These are phyloP conservation scores for Morella rubra DNA, from an alignment of 306 rosid genomes.

Conservation along the genomic window DNA sequence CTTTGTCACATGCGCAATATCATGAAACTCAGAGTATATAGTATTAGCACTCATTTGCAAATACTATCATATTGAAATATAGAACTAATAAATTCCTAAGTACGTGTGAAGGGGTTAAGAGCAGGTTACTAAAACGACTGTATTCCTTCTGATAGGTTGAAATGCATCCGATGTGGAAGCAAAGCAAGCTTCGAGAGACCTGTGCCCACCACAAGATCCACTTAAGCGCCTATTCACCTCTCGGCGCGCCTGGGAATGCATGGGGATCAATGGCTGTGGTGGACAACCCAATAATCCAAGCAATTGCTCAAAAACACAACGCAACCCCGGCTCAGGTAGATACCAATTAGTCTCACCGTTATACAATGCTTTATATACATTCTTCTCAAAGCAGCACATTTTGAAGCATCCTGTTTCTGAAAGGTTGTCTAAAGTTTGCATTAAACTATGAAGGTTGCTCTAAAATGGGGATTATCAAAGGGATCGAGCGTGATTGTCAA, in stretches of 20 bases:
- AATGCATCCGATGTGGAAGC: slow-evolving; percentile 97
- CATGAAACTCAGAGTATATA: not conserved
- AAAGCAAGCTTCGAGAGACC: slow-evolving; percentile 48
- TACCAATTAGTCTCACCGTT: not conserved
- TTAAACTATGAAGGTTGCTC: slow-evolving; percentile 53
- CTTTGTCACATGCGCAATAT: not conserved
- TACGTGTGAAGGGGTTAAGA: not conserved
- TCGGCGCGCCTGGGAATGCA: slow-evolving; percentile 87
- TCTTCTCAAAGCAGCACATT: no score
- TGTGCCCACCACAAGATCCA: slow-evolving; percentile 72
- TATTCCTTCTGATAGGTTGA: slow-evolving; percentile 51
- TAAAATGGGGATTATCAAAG: slow-evolving; percentile 73
- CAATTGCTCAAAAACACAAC: slow-evolving; percentile 62
- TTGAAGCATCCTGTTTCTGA: not conserved
- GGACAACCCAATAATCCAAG: slow-evolving; percentile 48
- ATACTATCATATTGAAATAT: not conserved
- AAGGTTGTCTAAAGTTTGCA: not conserved
- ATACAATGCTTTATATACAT: not conserved
- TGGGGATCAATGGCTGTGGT: slow-evolving; percentile 91
- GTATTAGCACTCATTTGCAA: not conserved
- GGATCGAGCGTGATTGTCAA: slow-evolving; percentile 88
- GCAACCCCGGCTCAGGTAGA: slow-evolving; percentile 82
- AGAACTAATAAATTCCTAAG: no score
- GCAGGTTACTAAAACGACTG: not conserved
- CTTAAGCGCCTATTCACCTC: slow-evolving; percentile 84